phyloP scores from a whole-genome alignment of 371 early-diverging fungal species.

The Apophysomyces sp. region DNA sequence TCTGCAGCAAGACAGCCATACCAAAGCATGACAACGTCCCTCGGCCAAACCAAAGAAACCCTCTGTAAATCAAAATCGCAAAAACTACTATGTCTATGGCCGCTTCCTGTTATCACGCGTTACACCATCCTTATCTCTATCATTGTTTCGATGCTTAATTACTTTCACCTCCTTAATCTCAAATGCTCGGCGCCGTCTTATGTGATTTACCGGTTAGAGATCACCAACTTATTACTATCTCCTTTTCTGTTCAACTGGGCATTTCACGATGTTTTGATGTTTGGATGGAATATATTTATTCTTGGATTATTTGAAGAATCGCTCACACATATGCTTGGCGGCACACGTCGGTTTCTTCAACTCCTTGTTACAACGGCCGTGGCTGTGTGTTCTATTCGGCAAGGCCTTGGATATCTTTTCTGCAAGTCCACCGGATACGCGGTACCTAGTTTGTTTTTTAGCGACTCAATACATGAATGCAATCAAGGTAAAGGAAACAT shows the following conservation, averaged over 20 bases:
- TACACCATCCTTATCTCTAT: slow-evolving; percentile 40
- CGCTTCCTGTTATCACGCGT: slow-evolving; percentile 49
- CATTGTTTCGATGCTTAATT: slow-evolving; percentile 33
- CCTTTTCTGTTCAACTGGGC: slow-evolving; percentile 46
- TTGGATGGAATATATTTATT: slow-evolving; percentile 48
- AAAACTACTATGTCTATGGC: slow-evolving; percentile 48
- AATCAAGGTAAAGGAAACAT: slow-evolving; percentile 48
- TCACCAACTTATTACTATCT: slow-evolving; percentile 36
- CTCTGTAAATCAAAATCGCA: slow-evolving; percentile 32
- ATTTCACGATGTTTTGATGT: slow-evolving; percentile 28
- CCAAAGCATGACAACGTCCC: background rate
- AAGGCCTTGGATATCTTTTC: slow-evolving; percentile 51
- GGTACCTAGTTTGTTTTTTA: slow-evolving; percentile 57
- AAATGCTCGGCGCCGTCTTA: slow-evolving; percentile 48
- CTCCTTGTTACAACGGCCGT: slow-evolving; percentile 27
- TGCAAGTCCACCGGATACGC: slow-evolving; percentile 59
- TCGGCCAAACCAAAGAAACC: background rate
- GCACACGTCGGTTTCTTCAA: slow-evolving; percentile 39
- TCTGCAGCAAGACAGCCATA: background rate
- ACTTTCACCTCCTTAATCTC: slow-evolving; percentile 21
- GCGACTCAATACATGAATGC: slow-evolving; percentile 61
- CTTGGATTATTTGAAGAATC: slow-evolving; percentile 54
- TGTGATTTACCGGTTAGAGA: slow-evolving; percentile 42
- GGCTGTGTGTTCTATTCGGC: slow-evolving; percentile 34
- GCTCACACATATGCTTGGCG: slow-evolving; percentile 45